Evolutionary conservation across 805 yeast genomes (phyloP).

Genomic region (Grigorovia yakushimaensis): DNA sequence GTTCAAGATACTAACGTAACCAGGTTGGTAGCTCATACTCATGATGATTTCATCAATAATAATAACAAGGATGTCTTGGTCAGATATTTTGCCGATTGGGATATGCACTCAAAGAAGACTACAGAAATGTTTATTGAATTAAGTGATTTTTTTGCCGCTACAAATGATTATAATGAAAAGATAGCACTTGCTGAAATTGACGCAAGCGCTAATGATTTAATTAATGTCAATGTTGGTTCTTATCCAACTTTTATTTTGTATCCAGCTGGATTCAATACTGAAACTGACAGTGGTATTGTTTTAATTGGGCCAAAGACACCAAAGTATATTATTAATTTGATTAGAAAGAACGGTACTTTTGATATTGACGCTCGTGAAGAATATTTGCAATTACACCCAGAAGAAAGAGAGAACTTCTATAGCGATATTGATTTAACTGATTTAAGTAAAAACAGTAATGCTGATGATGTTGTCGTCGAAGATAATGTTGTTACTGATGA

Average conservation of each 20-base stretch:
- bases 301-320: conserved; percentile 67
- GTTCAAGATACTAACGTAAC: conserved; percentile 64
- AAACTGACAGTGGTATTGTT: conserved; percentile 39
- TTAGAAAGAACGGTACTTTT: conserved; percentile 57
- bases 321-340: conserved; percentile 58
- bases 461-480: not conserved
- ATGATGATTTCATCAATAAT: conserved; percentile 55
- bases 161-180: conserved; percentile 38
- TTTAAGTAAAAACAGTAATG: too few relatives aligned
- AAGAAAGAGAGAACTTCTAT: conserved; percentile 4
- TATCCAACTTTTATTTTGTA: conserved; percentile 88
- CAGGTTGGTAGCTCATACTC: conserved; percentile 76
- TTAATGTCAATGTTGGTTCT: conserved; percentile 65
- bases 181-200: conserved; percentile 80
- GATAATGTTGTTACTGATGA: not conserved
- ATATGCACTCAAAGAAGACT: conserved; percentile 90
- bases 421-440: not conserved
- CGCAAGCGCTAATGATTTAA: conserved; percentile 80
- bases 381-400: conserved; percentile 6
- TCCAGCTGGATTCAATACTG: conserved; percentile 73
- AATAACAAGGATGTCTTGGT: conserved; percentile 62
- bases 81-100: conserved; percentile 95
- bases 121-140: conserved; percentile 85
- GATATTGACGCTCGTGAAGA: conserved; percentile 41
- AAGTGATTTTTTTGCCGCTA: conserved; percentile 54